Base-by-base conservation (phyloP, 2,329 filamentous ascomycete genomes). In the Claviceps africana region DNA sequence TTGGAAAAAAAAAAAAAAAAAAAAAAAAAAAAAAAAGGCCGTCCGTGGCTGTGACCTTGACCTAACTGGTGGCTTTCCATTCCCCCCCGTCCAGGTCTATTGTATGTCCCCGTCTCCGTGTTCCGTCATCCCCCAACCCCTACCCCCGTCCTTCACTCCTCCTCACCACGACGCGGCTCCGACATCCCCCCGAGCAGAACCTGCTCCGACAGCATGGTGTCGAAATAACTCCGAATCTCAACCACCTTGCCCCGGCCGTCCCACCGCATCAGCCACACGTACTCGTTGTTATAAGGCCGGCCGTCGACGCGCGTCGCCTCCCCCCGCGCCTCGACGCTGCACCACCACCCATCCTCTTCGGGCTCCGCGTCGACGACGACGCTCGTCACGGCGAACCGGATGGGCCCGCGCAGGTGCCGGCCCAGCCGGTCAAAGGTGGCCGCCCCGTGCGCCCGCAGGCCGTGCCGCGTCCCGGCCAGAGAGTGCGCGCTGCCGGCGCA, bases 141-240 rank as follows among this genome's bases (percentile, higher is more conserved):
- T n/a, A n/a, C n/a, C n/a, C n/a, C n/a, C n/a, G n/a, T n/a, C n/a
- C n/a, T n/a, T n/a, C n/a, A n/a, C n/a, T n/a, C n/a, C n/a, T n/a
- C n/a, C n/a, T n/a, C n/a, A n/a, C n/a, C n/a, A n/a, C n/a, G n/a
- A n/a, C n/a, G n/a, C n/a, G n/a, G n/a, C n/a, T n/a, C n/a, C n/a
- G n/a, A n/a, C n/a, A n/a, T n/a, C n/a, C n/a, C n/a, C 17, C 42
- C 42, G 2, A 45, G 43, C 43, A 45, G 13, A 13, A 59, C 57
- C 50, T 57, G 31, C 28, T 60, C 59, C 7, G 58, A 46, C 22
- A 59, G 51, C 48, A 57, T 47, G 2, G 59, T 58, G 19, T 61
- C 59, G 21, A 58, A 59, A 42, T 61, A 61, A 35, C 58, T 60
- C 33, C 57, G 52, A 13, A 61, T 53, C 53, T 61, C 59, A 15